Evolutionary conservation across 2,329 filamentous ascomycete genomes (phyloP), one percentile per base, ranked within the genome.

Genomic region (Colletotrichum sp.): DNA sequence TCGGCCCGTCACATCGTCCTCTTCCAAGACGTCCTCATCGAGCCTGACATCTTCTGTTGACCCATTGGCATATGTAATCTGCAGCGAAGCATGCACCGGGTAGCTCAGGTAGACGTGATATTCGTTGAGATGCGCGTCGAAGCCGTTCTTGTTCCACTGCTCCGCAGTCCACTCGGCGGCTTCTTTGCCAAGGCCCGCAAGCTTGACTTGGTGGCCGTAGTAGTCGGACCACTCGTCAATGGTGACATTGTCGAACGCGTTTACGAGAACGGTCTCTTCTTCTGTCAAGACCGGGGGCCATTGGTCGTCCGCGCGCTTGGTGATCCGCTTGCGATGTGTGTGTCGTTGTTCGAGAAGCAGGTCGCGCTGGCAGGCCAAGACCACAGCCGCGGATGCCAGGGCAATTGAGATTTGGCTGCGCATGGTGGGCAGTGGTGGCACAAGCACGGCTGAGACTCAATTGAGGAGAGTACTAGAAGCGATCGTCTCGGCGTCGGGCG

Each of bases 1-100:
- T 39, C 94, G 86, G n/a, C 92, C 89, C 34, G 92, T 94, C 0
- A 94, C 95, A n/a, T 91, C 89, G 81, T 97, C 95, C 75, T 95
- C 92, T 7, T 92, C 87, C 3, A 97, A 84, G 2, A 94, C 89
- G 78, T 95, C 93, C 83, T 97, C 94, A 79, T 94, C 92, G 67
- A 96, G 83, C 6, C 88, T 91, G 3, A 94, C 94, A 79, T 93
- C 90, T 65, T 89, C 93, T 8, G 88, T 89, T 48, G 92, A 81
- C 1, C 86, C 86, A 64, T 85, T 83, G 2, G 83, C 72, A 24
- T 82, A 82, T 0, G 82, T 83, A 6, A 86, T 78, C 8, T 81
- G 81, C 39, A 93, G 79, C 0, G 89, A 88, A 63, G 92, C 90
- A 52, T 87, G 88, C 8, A 91, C 81, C 0, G 92, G 92, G 73